phyloP scores from a whole-genome alignment of 2,329 filamentous ascomycete species.

The Xylaria sp. region DNA sequence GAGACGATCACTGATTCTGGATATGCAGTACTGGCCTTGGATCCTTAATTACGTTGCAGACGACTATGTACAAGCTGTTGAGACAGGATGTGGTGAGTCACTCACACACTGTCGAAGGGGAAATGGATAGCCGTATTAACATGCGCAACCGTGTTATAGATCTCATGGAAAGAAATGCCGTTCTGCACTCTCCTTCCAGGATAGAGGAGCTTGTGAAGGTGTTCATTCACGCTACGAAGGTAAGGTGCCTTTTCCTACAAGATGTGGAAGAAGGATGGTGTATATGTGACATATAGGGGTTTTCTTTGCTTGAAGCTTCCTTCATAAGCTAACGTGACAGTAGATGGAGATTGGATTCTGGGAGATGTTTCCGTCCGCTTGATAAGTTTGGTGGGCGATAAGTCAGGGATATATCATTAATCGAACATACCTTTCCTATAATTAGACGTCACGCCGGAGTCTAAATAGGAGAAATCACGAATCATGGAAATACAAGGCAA shows the following conservation, averaged over 20 bases:
- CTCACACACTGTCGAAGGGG: neutral
- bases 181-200: slow-evolving; percentile 76
- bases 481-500: neutral
- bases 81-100: slow-evolving; percentile 72
- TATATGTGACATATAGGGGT: too few species aligned
- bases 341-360: slow-evolving; percentile 67
- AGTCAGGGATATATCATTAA: neutral
- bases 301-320: neutral
- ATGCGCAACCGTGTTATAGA: slow-evolving; percentile 56
- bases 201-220: slow-evolving; percentile 86
- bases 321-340: slow-evolving; percentile 35
- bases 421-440: neutral
- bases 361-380: slow-evolving; percentile 61
- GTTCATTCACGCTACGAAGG: slow-evolving; percentile 88
- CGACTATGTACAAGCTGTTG: slow-evolving; percentile 80
- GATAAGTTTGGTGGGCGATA: neutral
- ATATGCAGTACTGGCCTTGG: slow-evolving; percentile 80
- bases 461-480: neutral
- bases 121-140: slow-evolving; percentile 1
- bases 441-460: neutral
- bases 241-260: slow-evolving; percentile 53
- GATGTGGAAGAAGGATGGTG: neutral
- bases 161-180: slow-evolving; percentile 79
- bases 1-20: slow-evolving; percentile 11
- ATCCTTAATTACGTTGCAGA: slow-evolving; percentile 88